Conservation (phyloP, 1,139 yeast genomes). For the Kodamaea arcana region DNA sequence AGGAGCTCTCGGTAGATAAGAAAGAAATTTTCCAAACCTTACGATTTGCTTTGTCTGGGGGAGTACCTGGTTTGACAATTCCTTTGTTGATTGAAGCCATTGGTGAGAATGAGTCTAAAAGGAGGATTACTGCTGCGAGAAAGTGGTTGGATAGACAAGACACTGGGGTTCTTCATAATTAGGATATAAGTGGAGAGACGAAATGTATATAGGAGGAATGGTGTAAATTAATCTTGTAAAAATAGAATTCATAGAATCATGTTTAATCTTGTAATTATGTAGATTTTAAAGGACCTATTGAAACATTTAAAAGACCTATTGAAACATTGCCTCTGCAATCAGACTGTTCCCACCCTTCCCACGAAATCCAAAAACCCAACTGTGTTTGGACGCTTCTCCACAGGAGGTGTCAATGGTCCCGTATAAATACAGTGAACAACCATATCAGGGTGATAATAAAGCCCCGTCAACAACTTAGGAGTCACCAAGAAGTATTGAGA, state of each 20-base stretch:
- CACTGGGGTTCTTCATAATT: too few relatives aligned
- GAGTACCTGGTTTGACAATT: conserved; percentile 65
- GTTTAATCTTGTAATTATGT: too few relatives aligned
- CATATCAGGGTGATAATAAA: conserved; percentile 79
- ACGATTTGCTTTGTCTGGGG: conserved; percentile 72
- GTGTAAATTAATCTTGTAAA: too few relatives aligned
- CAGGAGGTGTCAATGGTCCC: conserved; percentile 38
- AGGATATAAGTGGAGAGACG: too few relatives aligned
- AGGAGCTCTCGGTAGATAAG: conserved; percentile 24
- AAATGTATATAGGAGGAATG: too few relatives aligned
- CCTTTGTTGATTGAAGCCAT: conserved; percentile 56
- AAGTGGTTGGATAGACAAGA: too few relatives aligned
- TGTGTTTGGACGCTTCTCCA: conserved; percentile 14
- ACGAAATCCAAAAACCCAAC: conserved; percentile 30
- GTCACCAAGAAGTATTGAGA: conserved; percentile 88
- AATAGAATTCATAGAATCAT: too few relatives aligned
- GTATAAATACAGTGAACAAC: conserved; percentile 86
- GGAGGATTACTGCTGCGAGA: conserved; percentile 27
- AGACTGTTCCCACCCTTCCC: conserved; percentile 2
- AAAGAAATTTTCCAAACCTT: conserved; percentile 56
- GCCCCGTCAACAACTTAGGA: conserved; percentile 79
- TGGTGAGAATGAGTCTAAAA: conserved; percentile 43
- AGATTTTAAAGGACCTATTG: too few relatives aligned
- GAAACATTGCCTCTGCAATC: too few relatives aligned
- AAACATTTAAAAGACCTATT: too few relatives aligned